Base-by-base conservation (phyloP, 2,329 filamentous ascomycete species). In the Camillea tinctor region DNA sequence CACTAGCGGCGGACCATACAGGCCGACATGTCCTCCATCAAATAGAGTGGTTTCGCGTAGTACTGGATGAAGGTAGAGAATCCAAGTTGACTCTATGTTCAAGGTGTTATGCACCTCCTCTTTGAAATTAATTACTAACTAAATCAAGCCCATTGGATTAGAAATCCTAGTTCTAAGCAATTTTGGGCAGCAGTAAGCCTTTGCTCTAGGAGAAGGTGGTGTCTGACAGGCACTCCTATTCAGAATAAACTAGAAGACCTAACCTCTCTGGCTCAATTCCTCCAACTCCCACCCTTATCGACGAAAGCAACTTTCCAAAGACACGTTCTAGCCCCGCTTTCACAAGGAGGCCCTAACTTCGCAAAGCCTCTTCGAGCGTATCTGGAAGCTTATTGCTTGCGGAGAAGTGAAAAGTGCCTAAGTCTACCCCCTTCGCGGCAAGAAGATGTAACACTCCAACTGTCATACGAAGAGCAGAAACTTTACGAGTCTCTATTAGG, bases 281-380 rank as follows among this genome's bases (percentile, higher is more conserved):
- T 22, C 50, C 20, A 48, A 26, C 23, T 54, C 58, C n/a, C 30
- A 48, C 19, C 53, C 52, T 2, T 13, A 9, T 60, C 4, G 48
- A 48, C 1, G 49, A 44, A 1, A 30, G 21, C 23, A 17, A 9
- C 0, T 26, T 51, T 66, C 49, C 56, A 54, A 22, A 62, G 64
- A 22, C 53, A 63, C 23, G 62, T 68, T 13, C 9, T 66, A 2
- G 55, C 51, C 1, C 59, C 61, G 4, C 58, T 68, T 22, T 26
- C 24, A 9, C 4, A 26, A 26, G 24, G 44, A n/a, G 44, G 44
- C 5, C 30, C 36, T 8, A 23, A 61, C 15, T 57, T 61, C 19
- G 57, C 60, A 20, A 50, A 52, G 23, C 51, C 52, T 20, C 60
- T 60, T 30, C 57, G 57, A 22, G 40, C 54, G 1, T 57, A 62